Evolutionary conservation across 2,329 filamentous ascomycete species (phyloP), one percentile per base, ranked within the genome.

Genomic region (Paecilomyces sp.): DNA sequence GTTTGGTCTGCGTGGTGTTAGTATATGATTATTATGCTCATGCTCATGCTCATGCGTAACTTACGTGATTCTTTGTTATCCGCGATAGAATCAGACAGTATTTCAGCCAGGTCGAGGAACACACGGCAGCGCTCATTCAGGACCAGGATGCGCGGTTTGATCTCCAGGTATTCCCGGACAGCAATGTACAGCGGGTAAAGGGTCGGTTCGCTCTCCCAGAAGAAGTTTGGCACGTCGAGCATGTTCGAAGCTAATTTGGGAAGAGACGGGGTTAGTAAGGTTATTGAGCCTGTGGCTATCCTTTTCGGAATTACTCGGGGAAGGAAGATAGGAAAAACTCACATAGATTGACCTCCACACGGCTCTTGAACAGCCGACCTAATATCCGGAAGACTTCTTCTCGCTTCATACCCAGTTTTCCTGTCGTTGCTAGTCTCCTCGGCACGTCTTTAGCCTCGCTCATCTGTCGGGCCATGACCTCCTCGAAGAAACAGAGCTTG

Each of bases 301-400:
- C 25, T 2, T 28, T 3, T 33, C 8, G 5, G 31, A 33, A 33
- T 51, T 54, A 30, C 18, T 41, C 15, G n/a, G 24, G 36, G 13
- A n/a, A 30, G n/a, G 22, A 11, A 24, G 3, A n/a, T 51, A 0
- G 18, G 12, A 33, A 56, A 24, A 31, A 80, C 90, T 81, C 85
- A 96, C 92, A 97, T 24, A 99, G 84, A 74, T 99, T 99, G 57
- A 99, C 95, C 67, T 99, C 93, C 1, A 99, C 94, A 55, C 94
- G 86, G 67, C 90, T 94, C 74, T 92, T 95, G 75, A 97, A 99
- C 15, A 99, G 79, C 54, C 89, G 84, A 1, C 94, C 94, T 1
- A 97, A 83, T 62, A 99, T 92, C 72, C 89, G 91, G 62, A 97
- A 90, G 58, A 99, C 93, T 72, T 97, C 92, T 52, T 88, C 89